A percentile compares a stretch with the other conserved stretches of the same genome.
Evolutionary conservation across 2,329 filamentous ascomycete species (phyloP).

Genomic region (Sphaceloma murrayae): DNA sequence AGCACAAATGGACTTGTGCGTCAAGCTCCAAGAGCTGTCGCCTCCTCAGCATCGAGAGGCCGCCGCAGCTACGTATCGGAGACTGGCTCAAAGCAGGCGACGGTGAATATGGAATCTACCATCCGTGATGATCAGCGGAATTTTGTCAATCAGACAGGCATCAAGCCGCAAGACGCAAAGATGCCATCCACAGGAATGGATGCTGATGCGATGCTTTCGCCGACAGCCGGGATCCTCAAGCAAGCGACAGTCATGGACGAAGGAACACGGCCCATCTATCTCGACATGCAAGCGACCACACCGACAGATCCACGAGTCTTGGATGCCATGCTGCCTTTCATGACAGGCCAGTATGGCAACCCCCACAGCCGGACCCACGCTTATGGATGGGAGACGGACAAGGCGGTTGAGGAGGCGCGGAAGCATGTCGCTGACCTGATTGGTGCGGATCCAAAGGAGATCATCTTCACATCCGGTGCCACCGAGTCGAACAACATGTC

Average conservation of each 20-base stretch:
- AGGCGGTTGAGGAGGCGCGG: slow-evolving; percentile 80
- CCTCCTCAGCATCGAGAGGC: slow-evolving; percentile 28
- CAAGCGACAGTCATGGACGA: slow-evolving; percentile 89
- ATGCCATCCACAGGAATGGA: slow-evolving; percentile 50
- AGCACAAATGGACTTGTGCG: slow-evolving; percentile 27
- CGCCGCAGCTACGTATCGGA: slow-evolving; percentile 72
- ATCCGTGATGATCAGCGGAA: slow-evolving; percentile 80
- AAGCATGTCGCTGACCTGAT: slow-evolving; percentile 76
- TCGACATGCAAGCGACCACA: slow-evolving; percentile 97
- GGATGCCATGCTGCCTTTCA: slow-evolving; percentile 92
- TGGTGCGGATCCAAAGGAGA: slow-evolving; percentile 92
- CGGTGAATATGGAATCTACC: slow-evolving; percentile 71
- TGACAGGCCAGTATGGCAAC: slow-evolving; percentile 89
- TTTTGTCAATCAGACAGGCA: slow-evolving; percentile 53
- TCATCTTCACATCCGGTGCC: slow-evolving; percentile 95
- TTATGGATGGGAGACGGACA: slow-evolving; percentile 97
- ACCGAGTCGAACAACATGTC: slow-evolving; percentile 99
- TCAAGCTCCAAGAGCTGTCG: slow-evolving; percentile 33
- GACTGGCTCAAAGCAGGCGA: slow-evolving; percentile 67
- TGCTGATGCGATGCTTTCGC: slow-evolving; percentile 63
- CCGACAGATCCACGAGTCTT: slow-evolving; percentile 89
- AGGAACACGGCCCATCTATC: slow-evolving; percentile 86
- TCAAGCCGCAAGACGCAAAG: slow-evolving; percentile 45
- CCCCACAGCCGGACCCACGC: slow-evolving; percentile 95
- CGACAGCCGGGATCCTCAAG: slow-evolving; percentile 65